Conservation (phyloP, 257 asterid genomes). For the Nyctanthes arbortristis region DNA sequence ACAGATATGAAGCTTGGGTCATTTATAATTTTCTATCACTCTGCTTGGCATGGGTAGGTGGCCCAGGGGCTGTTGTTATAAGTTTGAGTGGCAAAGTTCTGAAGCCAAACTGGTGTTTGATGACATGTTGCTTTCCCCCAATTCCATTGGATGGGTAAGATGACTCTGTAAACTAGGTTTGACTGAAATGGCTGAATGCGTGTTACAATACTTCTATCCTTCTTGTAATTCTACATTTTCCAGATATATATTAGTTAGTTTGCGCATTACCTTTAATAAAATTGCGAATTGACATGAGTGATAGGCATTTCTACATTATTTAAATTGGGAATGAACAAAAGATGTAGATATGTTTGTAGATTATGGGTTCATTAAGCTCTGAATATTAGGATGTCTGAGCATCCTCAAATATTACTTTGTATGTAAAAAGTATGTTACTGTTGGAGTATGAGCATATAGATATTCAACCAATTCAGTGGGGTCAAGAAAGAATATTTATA, state of each 20-base stretch:
- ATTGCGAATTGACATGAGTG: constrained; percentile 6
- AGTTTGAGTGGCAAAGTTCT: constrained; percentile 78
- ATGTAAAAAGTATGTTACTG: constrained; percentile 9
- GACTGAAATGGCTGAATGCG: constrained; percentile 9
- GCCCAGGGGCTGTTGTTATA: constrained; percentile 97
- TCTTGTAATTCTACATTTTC: neutral
- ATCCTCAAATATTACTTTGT: neutral
- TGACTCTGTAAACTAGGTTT: constrained; percentile 8
- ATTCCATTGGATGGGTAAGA: constrained; percentile 94
- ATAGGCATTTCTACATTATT: constrained; percentile 7
- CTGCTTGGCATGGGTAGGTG: constrained; percentile 99
- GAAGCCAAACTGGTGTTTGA: constrained; percentile 88
- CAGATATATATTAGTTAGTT: constrained; percentile 2
- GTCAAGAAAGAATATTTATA: neutral
- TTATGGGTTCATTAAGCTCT: constrained; percentile 15
- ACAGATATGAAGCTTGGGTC: constrained; percentile 99
- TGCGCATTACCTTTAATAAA: constrained; percentile 1
- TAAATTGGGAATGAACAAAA: constrained; percentile 20
- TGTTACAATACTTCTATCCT: neutral
- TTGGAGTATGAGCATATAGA: neutral
- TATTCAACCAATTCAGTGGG: neutral
- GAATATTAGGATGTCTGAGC: neutral
- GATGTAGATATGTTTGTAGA: constrained; percentile 18
- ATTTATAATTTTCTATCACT: constrained; percentile 93
- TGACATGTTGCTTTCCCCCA: constrained; percentile 96